phyloP scores from a whole-genome alignment of 2,329 filamentous ascomycete species.

The Drechslerella coelobrocha region DNA sequence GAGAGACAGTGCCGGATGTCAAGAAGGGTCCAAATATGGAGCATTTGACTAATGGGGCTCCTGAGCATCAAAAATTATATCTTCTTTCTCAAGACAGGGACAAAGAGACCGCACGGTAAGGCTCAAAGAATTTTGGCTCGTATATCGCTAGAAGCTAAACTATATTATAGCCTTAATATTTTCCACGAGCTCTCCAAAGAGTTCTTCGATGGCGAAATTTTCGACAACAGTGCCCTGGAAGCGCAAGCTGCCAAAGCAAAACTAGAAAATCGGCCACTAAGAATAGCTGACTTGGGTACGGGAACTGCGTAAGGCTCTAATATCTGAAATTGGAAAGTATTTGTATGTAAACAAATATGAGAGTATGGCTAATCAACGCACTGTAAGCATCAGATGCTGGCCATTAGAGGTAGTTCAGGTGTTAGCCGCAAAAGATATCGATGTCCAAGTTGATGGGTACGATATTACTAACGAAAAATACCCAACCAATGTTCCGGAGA shows the following conservation, averaged over 20 bases:
- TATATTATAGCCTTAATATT: not conserved
- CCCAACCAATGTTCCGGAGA: not conserved
- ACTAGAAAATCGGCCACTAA: not conserved
- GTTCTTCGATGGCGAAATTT: not conserved
- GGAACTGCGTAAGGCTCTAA: slow-evolving; percentile 14
- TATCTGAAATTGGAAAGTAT: not conserved
- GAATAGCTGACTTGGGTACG: slow-evolving; percentile 11
- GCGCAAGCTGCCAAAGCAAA: not conserved
- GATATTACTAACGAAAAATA: slow-evolving; percentile 7
- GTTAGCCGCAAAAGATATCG: not conserved
- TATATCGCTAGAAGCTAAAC: not conserved
- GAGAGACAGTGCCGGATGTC: too few relatives aligned
- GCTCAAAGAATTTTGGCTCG: not conserved
- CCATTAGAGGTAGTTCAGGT: slow-evolving; percentile 1
- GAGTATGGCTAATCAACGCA: not conserved
- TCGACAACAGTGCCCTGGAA: slow-evolving; percentile 2
- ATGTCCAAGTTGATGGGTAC: slow-evolving; percentile 8
- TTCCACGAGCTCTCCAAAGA: slow-evolving; percentile 17
- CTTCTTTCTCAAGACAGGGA: slow-evolving; percentile 4
- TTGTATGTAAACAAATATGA: too few relatives aligned
- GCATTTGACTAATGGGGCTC: too few relatives aligned
- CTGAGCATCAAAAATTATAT: too few relatives aligned
- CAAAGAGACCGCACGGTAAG: not conserved
- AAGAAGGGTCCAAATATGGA: too few relatives aligned
- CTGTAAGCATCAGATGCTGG: too few relatives aligned